Percentiles rank a stretch among this genome's conserved stretches.
Conservation (phyloP, 441 rosid genomes). For the Populus tomentosa region DNA sequence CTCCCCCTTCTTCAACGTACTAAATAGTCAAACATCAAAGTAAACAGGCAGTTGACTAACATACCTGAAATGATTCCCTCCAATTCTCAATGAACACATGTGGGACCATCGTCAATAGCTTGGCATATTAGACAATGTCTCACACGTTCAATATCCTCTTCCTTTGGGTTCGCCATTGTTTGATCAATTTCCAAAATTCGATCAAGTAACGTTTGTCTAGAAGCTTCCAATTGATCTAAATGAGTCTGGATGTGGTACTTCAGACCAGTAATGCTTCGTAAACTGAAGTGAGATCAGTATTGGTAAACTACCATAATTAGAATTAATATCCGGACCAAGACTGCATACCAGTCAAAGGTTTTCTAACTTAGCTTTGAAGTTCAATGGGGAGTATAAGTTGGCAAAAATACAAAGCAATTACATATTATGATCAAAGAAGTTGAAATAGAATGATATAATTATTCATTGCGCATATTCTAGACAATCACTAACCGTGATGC, state of each 20-base stretch:
- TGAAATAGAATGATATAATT: not conserved
- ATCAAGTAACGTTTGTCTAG: slow-evolving; percentile 61
- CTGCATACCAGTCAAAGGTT: not conserved
- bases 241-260: slow-evolving; percentile 85
- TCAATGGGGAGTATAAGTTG: not conserved
- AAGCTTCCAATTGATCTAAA: slow-evolving; percentile 66
- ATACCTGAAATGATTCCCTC: slow-evolving; percentile 81
- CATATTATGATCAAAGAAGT: slow-evolving; percentile 1
- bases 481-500: slow-evolving; percentile 51
- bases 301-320: slow-evolving; percentile 8
- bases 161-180: slow-evolving; percentile 76
- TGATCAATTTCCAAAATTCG: slow-evolving; percentile 70
- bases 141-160: slow-evolving; percentile 76
- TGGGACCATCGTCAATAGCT: slow-evolving; percentile 69
- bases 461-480: slow-evolving; percentile 1
- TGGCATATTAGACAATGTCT: slow-evolving; percentile 71
- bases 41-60: slow-evolving; percentile 17
- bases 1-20: not conserved
- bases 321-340: slow-evolving; percentile 5
- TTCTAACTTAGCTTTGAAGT: not conserved
- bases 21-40: slow-evolving; percentile 8
- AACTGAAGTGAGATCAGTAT: slow-evolving; percentile 44
- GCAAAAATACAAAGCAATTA: not conserved
- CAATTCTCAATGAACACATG: slow-evolving; percentile 81
- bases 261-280: slow-evolving; percentile 62